Evolutionary conservation across 1,284 basidiomycete genomes (phyloP), one percentile per base, ranked within the genome.

Genomic region (Ganoderma resinaceum): DNA sequence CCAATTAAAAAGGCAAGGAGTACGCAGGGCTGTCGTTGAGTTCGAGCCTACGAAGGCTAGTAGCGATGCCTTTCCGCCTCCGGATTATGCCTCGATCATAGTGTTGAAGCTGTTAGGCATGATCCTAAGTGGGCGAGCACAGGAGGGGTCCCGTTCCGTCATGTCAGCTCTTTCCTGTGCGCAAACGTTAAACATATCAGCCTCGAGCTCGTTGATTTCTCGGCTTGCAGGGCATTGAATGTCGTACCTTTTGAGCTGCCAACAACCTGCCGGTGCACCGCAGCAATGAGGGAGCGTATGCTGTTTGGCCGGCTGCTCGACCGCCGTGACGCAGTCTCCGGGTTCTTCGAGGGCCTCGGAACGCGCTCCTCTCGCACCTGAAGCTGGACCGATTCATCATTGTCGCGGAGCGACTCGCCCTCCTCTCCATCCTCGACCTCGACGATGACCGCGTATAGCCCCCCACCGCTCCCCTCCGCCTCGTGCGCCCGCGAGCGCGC

Each of bases 261-360:
- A 37, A 58, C 16, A 12, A 64, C n/a, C n/a, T 66, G 64, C 8
- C 60, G 64, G 40, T 66, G 64, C 37, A 66, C 64, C 2, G 64
- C 64, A 6, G 64, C 64, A 18, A 66, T 59, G 37, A 66, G 38
- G 37, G 64, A 66, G n/a, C 59, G 43, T 31, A 66, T 57, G 23
- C 55, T 58, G 33, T 58, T 58, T 8, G 55, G 55, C 33, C 55
- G 1, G 14, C 55, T 58, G 33, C 55, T 58, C 33, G 55, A 58
- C 20, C 55, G 55, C 12, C 33, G 31, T 9, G 55, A 58, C 7
- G 33, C 31, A 33, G 55, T 58, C 55, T 58, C 55, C 33, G 33
- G 0, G 6, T 23, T 58, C 33, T n/a, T 33, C 31, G 7, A 8
- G 9, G 33, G 33, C 6, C 31, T 58, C 33, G 18, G 18, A n/a